A percentile compares a stretch with the other conserved stretches of the same genome.
phyloP scores from a whole-genome alignment of 345 rosid species.

The Dipteronia sinensis region DNA sequence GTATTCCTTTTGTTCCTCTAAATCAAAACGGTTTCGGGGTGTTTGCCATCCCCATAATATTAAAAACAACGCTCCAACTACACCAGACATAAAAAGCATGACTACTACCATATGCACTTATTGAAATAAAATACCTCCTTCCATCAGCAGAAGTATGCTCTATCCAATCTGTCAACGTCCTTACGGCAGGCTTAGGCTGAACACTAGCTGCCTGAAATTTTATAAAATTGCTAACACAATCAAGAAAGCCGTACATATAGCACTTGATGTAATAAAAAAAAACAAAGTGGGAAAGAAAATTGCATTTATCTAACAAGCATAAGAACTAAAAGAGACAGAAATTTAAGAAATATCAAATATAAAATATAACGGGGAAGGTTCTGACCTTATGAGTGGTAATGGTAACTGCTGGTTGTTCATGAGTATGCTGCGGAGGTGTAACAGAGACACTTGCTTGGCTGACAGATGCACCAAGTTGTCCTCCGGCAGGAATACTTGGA shows the following conservation, averaged over 20 bases:
- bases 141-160: slow-evolving; percentile 87
- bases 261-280: slow-evolving; percentile 1
- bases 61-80: slow-evolving; percentile 4
- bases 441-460: slow-evolving; percentile 43
- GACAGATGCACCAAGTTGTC: slow-evolving; percentile 47
- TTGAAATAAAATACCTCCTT: slow-evolving; percentile 54
- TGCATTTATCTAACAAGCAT: neutral
- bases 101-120: slow-evolving; percentile 6
- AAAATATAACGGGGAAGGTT: slow-evolving; percentile 10
- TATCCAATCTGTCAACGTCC: slow-evolving; percentile 66
- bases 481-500: slow-evolving; percentile 48
- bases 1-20: neutral
- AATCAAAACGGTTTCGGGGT: neutral
- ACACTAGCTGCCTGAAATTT: slow-evolving; percentile 40
- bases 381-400: slow-evolving; percentile 42
- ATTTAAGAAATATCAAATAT: neutral
- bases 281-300: neutral
- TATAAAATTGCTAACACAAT: slow-evolving; percentile 7
- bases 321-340: neutral
- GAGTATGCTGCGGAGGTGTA: slow-evolving; percentile 40
- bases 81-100: slow-evolving; percentile 4
- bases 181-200: slow-evolving; percentile 48
- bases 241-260: slow-evolving; percentile 3
- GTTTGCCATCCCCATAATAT: neutral
- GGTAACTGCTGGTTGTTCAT: slow-evolving; percentile 52